Percentiles rank a stretch among this genome's conserved stretches.
phyloP scores from a whole-genome alignment of 176 grass and related monocot genomes.

The Puccinellia tenuiflora region DNA sequence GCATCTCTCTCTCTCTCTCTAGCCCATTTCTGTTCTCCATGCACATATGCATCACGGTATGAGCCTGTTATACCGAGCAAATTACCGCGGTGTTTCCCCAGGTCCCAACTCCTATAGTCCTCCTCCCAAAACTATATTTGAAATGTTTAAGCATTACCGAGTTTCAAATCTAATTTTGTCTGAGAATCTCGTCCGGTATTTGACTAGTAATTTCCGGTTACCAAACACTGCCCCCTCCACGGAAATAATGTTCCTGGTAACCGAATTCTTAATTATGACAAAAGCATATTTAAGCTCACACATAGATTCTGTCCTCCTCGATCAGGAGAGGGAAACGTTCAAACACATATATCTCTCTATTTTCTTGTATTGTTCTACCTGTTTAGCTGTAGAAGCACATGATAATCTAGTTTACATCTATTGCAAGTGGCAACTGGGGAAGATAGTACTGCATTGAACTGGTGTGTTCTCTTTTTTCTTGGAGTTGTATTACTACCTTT shows the following conservation, averaged over 20 bases:
- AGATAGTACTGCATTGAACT: conserved; percentile 14
- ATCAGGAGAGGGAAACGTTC: conserved; percentile 12
- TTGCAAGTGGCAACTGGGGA: conserved; percentile 16
- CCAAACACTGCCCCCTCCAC: too few species aligned
- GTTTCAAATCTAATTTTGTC: too few species aligned
- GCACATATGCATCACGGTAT: neutral
- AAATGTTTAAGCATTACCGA: too few species aligned
- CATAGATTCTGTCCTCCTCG: conserved; percentile 30
- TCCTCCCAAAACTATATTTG: too few species aligned
- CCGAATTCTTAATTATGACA: neutral
- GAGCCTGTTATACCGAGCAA: too few species aligned
- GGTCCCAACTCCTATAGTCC: too few species aligned
- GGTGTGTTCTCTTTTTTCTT: neutral
- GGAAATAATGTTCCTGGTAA: too few species aligned
- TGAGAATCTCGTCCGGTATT: too few species aligned
- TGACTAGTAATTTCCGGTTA: too few species aligned
- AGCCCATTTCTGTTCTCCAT: neutral
- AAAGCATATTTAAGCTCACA: conserved; percentile 38
- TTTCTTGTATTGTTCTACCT: conserved; percentile 8
- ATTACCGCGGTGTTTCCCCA: too few species aligned
- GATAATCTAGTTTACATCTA: conserved; percentile 29
- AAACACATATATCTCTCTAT: conserved; percentile 15
- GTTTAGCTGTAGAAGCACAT: conserved; percentile 34
- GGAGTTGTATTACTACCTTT: neutral
- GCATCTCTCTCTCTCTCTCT: neutral